A percentile compares a stretch with the other conserved stretches of the same genome.
These are phyloP conservation scores for Linanthus parryae DNA, from an alignment of 148 eudicot species.

Conservation along the genomic window DNA sequence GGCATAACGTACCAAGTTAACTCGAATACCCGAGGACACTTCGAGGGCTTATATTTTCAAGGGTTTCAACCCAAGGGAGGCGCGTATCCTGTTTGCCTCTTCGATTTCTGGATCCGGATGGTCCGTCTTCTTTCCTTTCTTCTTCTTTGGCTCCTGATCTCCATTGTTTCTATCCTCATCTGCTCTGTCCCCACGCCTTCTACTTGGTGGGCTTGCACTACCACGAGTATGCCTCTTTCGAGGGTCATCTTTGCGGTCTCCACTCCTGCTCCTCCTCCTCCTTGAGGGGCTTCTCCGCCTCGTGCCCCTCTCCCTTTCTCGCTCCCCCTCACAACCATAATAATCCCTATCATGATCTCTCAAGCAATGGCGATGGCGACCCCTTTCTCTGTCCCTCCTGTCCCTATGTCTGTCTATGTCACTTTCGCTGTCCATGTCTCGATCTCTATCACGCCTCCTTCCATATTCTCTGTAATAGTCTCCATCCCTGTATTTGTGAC, in stretches of 20 bases:
- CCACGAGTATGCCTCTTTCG: slow-evolving; percentile 51
- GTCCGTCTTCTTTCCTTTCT: slow-evolving; percentile 76
- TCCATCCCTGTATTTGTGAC: slow-evolving; percentile 95
- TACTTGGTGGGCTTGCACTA: slow-evolving; percentile 79
- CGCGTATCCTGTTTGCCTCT: slow-evolving; percentile 64
- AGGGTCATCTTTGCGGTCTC: slow-evolving; percentile 57
- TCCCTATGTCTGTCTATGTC: slow-evolving; percentile 36
- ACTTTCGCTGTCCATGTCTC: slow-evolving; percentile 37
- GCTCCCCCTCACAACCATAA: slow-evolving; percentile 54
- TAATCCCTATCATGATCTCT: slow-evolving; percentile 64
- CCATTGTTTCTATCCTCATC: slow-evolving; percentile 58
- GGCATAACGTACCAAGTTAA: too few species aligned
- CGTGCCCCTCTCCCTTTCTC: slow-evolving; percentile 72
- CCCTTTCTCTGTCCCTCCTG: slow-evolving; percentile 51
- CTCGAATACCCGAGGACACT: too few species aligned
- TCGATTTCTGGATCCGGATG: slow-evolving; percentile 97
- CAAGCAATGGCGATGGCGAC: slow-evolving; percentile 43
- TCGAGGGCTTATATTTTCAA: too few species aligned
- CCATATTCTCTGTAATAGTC: too few species aligned
- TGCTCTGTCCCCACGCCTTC: slow-evolving; percentile 36
- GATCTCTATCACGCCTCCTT: slow-evolving; percentile 39
- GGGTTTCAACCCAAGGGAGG: slow-evolving; percentile 69
- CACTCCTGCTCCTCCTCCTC: slow-evolving; percentile 85
- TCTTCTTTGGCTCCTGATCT: slow-evolving; percentile 51
- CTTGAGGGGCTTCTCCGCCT: slow-evolving; percentile 82